Evolutionary conservation across 306 rosid species (phyloP).

Genomic region (Sicyos edulis): DNA sequence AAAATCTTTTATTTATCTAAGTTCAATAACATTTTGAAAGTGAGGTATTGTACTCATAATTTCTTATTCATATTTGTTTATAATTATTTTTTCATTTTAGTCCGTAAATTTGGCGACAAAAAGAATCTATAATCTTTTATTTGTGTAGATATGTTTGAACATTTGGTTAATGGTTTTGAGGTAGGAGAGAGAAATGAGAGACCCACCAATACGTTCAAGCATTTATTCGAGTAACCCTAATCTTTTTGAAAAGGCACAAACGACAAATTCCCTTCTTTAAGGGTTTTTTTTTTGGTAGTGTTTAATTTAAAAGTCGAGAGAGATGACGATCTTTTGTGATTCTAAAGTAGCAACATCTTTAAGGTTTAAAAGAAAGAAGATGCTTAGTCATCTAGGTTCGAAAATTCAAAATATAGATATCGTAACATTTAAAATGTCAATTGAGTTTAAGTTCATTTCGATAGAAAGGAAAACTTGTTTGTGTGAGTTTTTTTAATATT

Average conservation of each 20-base stretch:
- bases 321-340: conserved; percentile 70
- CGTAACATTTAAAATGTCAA: too few relatives aligned
- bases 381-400: conserved; percentile 29
- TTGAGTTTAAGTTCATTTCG: too few relatives aligned
- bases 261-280: conserved; percentile 69
- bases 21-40: too few relatives aligned
- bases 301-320: conserved; percentile 43
- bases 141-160: neutral
- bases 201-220: conserved; percentile 37
- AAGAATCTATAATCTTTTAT: conserved; percentile 9
- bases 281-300: neutral
- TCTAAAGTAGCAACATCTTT: conserved; percentile 77
- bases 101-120: neutral
- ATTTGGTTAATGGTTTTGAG: too few relatives aligned
- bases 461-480: neutral
- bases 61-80: too few relatives aligned
- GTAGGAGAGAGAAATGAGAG: conserved; percentile 10
- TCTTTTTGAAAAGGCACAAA: conserved; percentile 42
- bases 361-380: conserved; percentile 58
- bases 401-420: too few relatives aligned
- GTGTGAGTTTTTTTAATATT: conserved; percentile 26
- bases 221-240: conserved; percentile 37
- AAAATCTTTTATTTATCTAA: too few relatives aligned
- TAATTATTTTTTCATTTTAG: neutral
- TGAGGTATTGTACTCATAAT: too few relatives aligned